phyloP scores from a whole-genome alignment of 2,329 filamentous ascomycete species.

The Corniculantispora saksenae region DNA sequence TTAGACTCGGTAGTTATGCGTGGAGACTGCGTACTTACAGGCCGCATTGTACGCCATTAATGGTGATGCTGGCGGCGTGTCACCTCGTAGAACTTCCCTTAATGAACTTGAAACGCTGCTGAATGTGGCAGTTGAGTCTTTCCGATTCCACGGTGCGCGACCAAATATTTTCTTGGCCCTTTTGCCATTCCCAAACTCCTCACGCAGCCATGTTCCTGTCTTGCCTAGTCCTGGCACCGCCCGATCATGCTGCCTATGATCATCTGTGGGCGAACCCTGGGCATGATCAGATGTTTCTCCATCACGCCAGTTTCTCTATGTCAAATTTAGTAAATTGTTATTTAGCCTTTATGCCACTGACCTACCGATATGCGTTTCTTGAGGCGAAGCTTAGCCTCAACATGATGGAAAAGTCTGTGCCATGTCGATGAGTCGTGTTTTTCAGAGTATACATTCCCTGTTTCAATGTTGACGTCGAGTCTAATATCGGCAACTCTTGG shows the following conservation, averaged over 20 bases:
- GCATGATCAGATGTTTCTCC: not conserved
- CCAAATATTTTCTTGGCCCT: constrained; percentile 42
- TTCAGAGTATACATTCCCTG: not conserved
- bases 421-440: constrained; percentile 1
- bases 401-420: constrained; percentile 2
- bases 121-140: constrained; percentile 39
- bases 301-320: not conserved
- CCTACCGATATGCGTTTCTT: constrained; percentile 8
- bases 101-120: constrained; percentile 45
- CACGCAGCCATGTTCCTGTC: constrained; percentile 32
- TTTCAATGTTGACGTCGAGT: not conserved
- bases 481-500: not conserved
- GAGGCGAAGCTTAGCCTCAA: not conserved
- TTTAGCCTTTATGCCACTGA: too few relatives aligned
- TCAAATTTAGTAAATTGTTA: not conserved
- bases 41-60: constrained; percentile 21
- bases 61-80: constrained; percentile 35
- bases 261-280: not conserved
- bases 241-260: not conserved
- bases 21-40: not conserved
- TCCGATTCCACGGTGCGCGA: constrained; percentile 43
- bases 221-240: constrained; percentile 15
- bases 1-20: constrained; percentile 12
- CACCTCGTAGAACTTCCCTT: constrained; percentile 40
- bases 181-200: constrained; percentile 31